Evolutionary conservation across 768 basidiomycete species (phyloP), one percentile per base, ranked within the genome.

Genomic region (Mycena vulgaris): DNA sequence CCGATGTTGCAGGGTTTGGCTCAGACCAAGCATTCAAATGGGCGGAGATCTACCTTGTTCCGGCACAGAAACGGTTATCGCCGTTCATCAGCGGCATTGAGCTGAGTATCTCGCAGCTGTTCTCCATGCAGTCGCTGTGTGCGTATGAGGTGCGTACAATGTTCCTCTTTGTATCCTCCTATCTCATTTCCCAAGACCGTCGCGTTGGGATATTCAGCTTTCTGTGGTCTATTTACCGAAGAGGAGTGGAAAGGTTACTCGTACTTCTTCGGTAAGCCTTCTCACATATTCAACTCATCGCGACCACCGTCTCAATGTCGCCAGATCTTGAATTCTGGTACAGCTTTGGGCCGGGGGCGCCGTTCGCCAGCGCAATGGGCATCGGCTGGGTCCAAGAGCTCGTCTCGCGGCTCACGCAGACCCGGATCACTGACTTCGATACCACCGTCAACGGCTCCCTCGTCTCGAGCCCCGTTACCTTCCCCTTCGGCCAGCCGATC

Each of bases 161-260:
- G 17, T 10, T 10, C 45, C 7, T 4, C 17, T n/a, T n/a, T n/a
- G n/a, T n/a, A n/a, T n/a, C n/a, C n/a, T n/a, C n/a, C n/a, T n/a
- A 17, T 23, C 16, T 8, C 23, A n/a, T 31, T 31, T 52, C 1
- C 35, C 3, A 61, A 94, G 93, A 96, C 96, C n/a, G 96, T 97
- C 48, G 93, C 95, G 0, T 85, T 97, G 14, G 95, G 95, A 7
- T 96, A 95, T 77, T 96, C 95, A 19, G 91, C 90, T 67, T 98
- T 97, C 82, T 97, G 96, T 71, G 90, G 90, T 62, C 83, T 97
- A 2, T 98, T 98, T 80, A 95, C 94, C 0, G 87, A 92, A 75
- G 90, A 94, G 42, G 96, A 97, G 80, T 98, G 96, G 96, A 91
- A 93, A 76, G 95, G 95, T 0, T 97, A 95, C 78, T 86, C 92